Percentiles rank a stretch among this genome's conserved stretches.
Conservation (phyloP, 1,284 basidiomycete species). For the Sanghuangporus sanghuang region DNA sequence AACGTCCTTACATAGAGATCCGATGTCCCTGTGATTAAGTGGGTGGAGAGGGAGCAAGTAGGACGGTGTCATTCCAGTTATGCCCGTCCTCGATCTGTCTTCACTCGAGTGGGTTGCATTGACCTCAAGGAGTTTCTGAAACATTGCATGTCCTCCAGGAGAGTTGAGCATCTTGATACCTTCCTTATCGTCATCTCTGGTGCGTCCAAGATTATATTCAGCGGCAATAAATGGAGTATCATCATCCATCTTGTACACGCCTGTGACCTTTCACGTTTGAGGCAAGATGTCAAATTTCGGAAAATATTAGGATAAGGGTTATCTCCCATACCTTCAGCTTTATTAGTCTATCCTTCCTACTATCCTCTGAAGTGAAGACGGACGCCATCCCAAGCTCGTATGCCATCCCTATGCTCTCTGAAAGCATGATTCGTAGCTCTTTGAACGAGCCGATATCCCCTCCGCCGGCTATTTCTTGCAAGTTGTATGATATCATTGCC, state of each 20-base stretch:
- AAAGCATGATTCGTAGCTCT: background rate
- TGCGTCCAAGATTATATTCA: background rate
- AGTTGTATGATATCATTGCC: background rate
- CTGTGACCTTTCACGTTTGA: background rate
- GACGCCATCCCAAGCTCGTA: background rate
- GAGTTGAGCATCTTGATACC: background rate
- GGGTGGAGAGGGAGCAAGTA: conserved; percentile 6
- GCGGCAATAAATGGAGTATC: background rate
- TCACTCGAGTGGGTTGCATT: background rate
- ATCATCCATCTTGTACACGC: background rate
- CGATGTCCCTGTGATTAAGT: conserved; percentile 5
- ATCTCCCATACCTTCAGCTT: background rate
- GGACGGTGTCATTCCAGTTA: background rate
- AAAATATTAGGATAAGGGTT: background rate
- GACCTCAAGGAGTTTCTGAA: conserved; percentile 3
- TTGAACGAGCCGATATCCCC: background rate
- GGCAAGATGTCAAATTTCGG: background rate
- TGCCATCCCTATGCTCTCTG: background rate
- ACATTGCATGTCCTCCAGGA: background rate
- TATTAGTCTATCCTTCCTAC: background rate
- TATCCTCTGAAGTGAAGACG: background rate
- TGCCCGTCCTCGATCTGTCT: background rate
- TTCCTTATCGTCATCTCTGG: background rate
- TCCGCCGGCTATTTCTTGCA: background rate
- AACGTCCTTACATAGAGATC: conserved; percentile 5